phyloP scores from a whole-genome alignment of 306 rosid genomes.

The Phaseolus lunatus region DNA sequence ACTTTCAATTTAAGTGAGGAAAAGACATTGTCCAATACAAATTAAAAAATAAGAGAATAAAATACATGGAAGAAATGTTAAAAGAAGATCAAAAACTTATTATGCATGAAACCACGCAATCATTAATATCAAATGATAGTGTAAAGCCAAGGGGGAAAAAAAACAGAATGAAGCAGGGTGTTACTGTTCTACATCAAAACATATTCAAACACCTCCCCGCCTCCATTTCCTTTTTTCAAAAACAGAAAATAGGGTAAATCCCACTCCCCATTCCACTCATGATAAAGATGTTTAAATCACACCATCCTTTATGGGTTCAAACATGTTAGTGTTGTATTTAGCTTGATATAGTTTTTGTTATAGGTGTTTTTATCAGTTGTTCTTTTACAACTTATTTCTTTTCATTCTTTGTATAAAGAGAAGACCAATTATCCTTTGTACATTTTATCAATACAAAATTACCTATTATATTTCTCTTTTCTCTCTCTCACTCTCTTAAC shows the following conservation, averaged over 20 bases:
- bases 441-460: too few species aligned
- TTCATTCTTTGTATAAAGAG: too few species aligned
- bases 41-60: slow-evolving; percentile 8
- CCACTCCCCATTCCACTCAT: not conserved
- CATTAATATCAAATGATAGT: slow-evolving; percentile 14
- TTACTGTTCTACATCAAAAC: not conserved
- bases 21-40: not conserved
- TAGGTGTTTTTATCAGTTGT: too few species aligned
- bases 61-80: not conserved
- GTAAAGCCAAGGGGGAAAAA: not conserved
- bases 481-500: too few species aligned
- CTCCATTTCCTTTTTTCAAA: not conserved
- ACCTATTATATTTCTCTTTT: too few species aligned
- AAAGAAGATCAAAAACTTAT: not conserved
- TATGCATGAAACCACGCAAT: slow-evolving; percentile 12
- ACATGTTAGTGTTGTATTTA: too few species aligned
- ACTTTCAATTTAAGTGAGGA: not conserved
- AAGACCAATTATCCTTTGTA: too few species aligned
- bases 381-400: too few species aligned
- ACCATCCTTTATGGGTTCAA: too few species aligned
- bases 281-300: not conserved
- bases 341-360: too few species aligned
- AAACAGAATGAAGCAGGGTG: slow-evolving; percentile 1
- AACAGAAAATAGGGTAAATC: not conserved
- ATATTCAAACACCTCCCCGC: not conserved